Evolutionary conservation across 208 protist genomes (phyloP), one percentile per base, ranked within the genome.

Genomic region (Acanthamoeba triangularis): DNA sequence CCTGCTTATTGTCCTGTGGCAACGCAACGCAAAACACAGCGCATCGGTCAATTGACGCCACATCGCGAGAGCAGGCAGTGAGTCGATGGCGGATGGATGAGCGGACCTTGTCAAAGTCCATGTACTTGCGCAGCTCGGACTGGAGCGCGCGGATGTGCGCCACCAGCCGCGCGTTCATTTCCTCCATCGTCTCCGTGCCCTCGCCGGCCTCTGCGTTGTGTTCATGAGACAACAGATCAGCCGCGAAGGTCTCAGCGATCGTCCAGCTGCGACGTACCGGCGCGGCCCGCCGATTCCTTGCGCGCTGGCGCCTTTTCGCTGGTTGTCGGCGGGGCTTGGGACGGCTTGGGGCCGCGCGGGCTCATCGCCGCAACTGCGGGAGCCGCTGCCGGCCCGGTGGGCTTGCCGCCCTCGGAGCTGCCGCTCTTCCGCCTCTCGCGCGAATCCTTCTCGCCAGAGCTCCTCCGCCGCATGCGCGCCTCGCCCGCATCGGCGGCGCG

Each of bases 91-190:
- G 59, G 1, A 6, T 2, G 2, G 23, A 6, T 1, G 2, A 41
- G 41, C 30, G 10, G 6, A 69, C 82, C 56, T 90, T 67, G n/a
- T 90, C 82, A 18, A 90, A 37, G n/a, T 90, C 56, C 82, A 90
- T 90, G 54, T 90, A 90, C 52, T 90, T 90, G 14, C 82, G 82
- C 35, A 90, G 37, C 56, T 90, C 82, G 54, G 56, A 16, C 33
- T 90, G 82, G 28, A 90, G 56, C 14, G 82, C 82, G 2, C 82
- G 82, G 28, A 90, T 33, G 33, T 90, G 82, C 1, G 47, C 56
- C 54, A 90, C 54, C 47, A 90, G 35, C 30, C 82, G 82, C 47
- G 37, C 20, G 82, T 90, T 90, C 82, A 90, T 90, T 16, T 90
- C 49, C 16, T 90, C 82, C 82, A 65, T 65, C 20, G 41, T 67